Base-by-base conservation (phyloP, 176 grass and related monocot species). In the Lolium rigidum region DNA sequence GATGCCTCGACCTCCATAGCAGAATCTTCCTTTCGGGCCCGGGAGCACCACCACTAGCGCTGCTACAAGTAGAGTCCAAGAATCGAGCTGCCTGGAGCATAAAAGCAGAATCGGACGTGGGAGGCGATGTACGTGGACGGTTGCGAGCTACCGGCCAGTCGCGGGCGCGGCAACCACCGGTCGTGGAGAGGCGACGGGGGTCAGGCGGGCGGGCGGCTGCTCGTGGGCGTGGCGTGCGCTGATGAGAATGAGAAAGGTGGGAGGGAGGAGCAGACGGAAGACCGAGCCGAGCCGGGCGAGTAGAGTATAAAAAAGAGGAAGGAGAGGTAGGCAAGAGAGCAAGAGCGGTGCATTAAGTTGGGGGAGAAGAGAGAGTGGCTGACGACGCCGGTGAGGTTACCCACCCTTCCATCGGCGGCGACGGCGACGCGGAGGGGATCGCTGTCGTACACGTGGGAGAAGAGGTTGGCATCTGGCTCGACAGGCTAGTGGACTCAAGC, bases 1-100 rank as follows among this genome's bases (percentile, higher is more conserved):
- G 91, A 90, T 86, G 92, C 80, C 69, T 95, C 91, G 47, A 86
- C 74, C 85, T 98, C 96, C 93, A 95, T 94, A 5, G 12, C 12
- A 28, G 81, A 84, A 81, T 81, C 85, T 84, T 58, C 24, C 38
- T 26, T 50, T 57, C 65, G 58, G 39, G 17, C 11, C 66, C 2
- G 63, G 46, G 68, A 13, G 12, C 17, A 20, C 38, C 2, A 0
- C 60, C 16, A 10, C 39, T 49, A 21, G 21, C 3, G 50, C 69
- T 5, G 1, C 16, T 16, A 12, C 65, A 4, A 41, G 49, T 71
- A 22, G 2, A 80, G 85, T 80, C 81, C 89, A 87, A 75, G 75
- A 59, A 48, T 59, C 50, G 46, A 87, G 85, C 50, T 22, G 58
- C 85, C n/a, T 22, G 43, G 62, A 35, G 89, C 82, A 88, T 85